phyloP scores from a whole-genome alignment of 2,329 filamentous ascomycete genomes.

The Fusarium buxicola region DNA sequence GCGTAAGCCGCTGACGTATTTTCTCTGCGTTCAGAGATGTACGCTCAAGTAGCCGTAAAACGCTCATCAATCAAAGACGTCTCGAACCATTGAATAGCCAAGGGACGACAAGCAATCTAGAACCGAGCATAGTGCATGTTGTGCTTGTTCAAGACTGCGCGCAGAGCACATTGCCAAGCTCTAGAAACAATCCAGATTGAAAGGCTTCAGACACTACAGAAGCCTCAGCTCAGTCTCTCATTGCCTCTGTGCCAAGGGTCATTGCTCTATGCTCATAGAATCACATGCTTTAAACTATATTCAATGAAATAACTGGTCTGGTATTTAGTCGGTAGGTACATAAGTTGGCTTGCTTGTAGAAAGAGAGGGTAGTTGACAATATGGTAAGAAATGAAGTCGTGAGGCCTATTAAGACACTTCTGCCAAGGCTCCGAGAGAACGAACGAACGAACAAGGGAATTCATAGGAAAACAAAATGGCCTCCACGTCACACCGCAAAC shows the following conservation, averaged over 20 bases:
- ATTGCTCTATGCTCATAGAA: not conserved
- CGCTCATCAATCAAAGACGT: not conserved
- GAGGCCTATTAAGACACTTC: conserved; percentile 12
- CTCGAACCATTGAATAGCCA: not conserved
- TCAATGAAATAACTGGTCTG: not conserved
- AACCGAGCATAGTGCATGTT: no score
- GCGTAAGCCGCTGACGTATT: conserved; percentile 33
- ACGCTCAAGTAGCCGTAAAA: conserved; percentile 4
- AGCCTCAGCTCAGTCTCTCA: no score
- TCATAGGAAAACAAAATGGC: not conserved
- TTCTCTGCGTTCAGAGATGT: conserved; percentile 10
- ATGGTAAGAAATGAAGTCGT: not conserved
- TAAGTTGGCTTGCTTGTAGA: not conserved
- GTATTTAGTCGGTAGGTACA: not conserved
- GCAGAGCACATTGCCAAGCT: no score
- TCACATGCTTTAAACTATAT: conserved; percentile 1
- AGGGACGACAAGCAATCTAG: not conserved
- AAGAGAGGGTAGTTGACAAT: not conserved
- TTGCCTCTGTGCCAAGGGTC: not conserved
- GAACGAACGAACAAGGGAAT: conserved; percentile 1
- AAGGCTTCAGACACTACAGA: no score
- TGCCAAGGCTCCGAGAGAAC: conserved; percentile 14
- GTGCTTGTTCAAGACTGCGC: no score
- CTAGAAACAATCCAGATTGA: no score
- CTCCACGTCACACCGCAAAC: conserved; percentile 43